Evolutionary conservation across 768 basidiomycete species (phyloP).

Genomic region (Cystofilobasidium ferigula): DNA sequence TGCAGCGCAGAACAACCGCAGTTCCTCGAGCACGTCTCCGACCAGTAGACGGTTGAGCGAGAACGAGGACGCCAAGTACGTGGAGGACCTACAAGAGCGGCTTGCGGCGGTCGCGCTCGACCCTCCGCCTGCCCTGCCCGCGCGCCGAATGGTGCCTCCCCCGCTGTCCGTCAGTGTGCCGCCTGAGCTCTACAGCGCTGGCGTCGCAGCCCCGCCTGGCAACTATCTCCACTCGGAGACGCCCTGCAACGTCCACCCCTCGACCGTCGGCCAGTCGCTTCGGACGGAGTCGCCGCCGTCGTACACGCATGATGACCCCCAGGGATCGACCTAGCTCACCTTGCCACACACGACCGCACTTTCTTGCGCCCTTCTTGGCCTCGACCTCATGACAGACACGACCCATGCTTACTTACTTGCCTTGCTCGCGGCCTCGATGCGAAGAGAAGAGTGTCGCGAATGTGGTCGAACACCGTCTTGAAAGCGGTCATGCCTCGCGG

Average conservation of each 20-base stretch:
- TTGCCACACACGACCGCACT: no score
- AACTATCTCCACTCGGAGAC: not conserved
- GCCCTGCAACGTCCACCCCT: not conserved
- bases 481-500: no score
- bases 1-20: conserved; percentile 13
- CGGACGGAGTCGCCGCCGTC: conserved; percentile 2
- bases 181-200: not conserved
- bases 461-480: no score
- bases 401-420: no score
- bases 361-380: no score
- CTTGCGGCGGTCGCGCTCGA: not conserved
- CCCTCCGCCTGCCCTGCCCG: not conserved
- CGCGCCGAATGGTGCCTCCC: not conserved
- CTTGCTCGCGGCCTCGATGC: no score
- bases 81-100: not conserved
- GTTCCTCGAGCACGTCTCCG: conserved; percentile 28
- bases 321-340: no score
- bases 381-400: no score
- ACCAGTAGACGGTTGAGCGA: no score
- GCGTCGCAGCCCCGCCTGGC: not conserved
- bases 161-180: no score
- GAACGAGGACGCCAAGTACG: not conserved
- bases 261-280: not conserved
- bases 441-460: no score
- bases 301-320: no score